Conservation (phyloP, 257 asterid genomes). For the Solanum tarijense region DNA sequence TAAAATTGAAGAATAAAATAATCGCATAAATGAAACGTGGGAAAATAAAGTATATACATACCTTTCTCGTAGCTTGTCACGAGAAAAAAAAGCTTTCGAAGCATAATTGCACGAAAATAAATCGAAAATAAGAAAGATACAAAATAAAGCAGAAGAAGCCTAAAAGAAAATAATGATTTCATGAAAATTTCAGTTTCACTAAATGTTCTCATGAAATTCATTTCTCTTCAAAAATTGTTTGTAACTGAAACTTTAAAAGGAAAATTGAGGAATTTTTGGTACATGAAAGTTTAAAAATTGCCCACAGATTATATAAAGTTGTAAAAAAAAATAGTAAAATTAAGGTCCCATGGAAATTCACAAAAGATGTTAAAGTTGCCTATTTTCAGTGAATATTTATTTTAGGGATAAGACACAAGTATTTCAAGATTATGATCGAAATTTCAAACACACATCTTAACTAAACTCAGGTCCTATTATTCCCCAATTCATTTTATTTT, state of each 20-base stretch:
- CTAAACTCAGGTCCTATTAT: no score
- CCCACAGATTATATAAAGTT: background rate
- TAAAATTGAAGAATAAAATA: no score
- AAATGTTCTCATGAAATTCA: background rate
- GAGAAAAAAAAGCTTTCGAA: no score
- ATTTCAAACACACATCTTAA: no score
- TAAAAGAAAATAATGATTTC: background rate
- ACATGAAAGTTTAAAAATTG: background rate
- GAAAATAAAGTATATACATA: no score
- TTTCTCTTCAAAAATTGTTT: background rate
- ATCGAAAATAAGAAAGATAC: no score
- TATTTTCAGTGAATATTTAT: background rate
- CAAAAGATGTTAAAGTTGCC: background rate
- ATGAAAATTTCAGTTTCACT: background rate
- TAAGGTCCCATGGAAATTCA: background rate
- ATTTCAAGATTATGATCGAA: no score
- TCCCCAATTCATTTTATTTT: no score
- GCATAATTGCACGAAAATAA: no score
- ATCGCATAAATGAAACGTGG: no score
- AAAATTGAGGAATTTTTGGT: background rate
- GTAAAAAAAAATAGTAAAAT: background rate
- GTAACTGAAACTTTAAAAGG: background rate
- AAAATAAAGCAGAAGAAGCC: background rate
- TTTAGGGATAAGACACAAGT: background rate
- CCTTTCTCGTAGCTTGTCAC: no score